A percentile compares a stretch with the other conserved stretches of the same genome.
Conservation (phyloP, 2,329 filamentous ascomycete species). For the Talaromyces sp. region DNA sequence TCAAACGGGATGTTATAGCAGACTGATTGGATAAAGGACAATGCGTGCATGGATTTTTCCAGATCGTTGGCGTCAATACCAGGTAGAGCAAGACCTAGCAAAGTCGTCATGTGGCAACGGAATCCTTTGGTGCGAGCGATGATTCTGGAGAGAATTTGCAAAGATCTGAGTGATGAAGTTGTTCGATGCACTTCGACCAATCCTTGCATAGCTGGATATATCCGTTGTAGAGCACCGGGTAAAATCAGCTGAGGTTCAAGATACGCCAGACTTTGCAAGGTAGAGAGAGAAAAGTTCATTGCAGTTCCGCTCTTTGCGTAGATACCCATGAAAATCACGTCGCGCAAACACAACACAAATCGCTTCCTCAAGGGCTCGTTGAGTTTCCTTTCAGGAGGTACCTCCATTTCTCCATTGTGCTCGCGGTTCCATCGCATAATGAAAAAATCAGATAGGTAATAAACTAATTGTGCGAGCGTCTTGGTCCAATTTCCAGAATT, state of each 20-base stretch:
- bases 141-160: constrained; percentile 87
- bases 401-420: constrained; percentile 84
- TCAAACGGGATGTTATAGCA: constrained; percentile 94
- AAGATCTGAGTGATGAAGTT: constrained; percentile 83
- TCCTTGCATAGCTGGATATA: constrained; percentile 95
- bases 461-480: constrained; percentile 82
- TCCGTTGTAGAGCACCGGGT: constrained; percentile 87
- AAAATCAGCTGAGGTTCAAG: constrained; percentile 89
- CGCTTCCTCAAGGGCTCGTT: constrained; percentile 77
- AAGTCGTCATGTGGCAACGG: constrained; percentile 88
- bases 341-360: constrained; percentile 83
- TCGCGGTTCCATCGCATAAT: constrained; percentile 97
- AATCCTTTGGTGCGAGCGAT: constrained; percentile 95
- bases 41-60: constrained; percentile 90
- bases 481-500: constrained; percentile 92
- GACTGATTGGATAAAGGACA: constrained; percentile 92
- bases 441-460: constrained; percentile 92
- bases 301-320: constrained; percentile 93
- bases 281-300: constrained; percentile 86
- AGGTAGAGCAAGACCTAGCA: constrained; percentile 87
- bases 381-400: constrained; percentile 74
- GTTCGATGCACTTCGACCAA: constrained; percentile 96
- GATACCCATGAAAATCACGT: constrained; percentile 97
- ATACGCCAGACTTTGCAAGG: constrained; percentile 83
- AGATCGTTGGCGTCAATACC: constrained; percentile 97